These are phyloP conservation scores for Aspergillus eucalypticola DNA, from an alignment of 2,329 filamentous ascomycete genomes.

Conservation along the genomic window DNA sequence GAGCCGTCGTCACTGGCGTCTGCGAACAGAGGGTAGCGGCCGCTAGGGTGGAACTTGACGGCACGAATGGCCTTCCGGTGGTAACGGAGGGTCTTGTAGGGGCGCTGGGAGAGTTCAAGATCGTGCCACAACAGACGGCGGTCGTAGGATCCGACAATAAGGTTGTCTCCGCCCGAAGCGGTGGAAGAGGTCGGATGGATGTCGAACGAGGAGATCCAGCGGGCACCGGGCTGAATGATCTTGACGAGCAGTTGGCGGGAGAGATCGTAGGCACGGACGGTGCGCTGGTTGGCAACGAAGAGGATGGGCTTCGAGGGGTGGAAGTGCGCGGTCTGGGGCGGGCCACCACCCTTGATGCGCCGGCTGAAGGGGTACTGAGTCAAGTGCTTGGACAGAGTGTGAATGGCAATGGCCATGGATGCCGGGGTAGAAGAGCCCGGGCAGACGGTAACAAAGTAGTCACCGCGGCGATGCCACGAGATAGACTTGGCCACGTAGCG, in stretches of 20 bases:
- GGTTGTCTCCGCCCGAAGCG: slow-evolving; percentile 86
- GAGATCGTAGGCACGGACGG: slow-evolving; percentile 91
- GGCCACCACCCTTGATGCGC: slow-evolving; percentile 66
- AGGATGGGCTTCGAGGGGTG: slow-evolving; percentile 90
- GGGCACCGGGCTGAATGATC: slow-evolving; percentile 86
- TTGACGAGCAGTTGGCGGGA: slow-evolving; percentile 89
- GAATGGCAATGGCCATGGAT: slow-evolving; percentile 76
- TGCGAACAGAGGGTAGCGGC: slow-evolving; percentile 80
- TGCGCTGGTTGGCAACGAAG: slow-evolving; percentile 93
- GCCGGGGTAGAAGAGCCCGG: slow-evolving; percentile 58
- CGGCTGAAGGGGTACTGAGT: slow-evolving; percentile 92
- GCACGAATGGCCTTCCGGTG: slow-evolving; percentile 87
- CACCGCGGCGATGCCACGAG: slow-evolving; percentile 89
- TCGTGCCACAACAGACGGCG: slow-evolving; percentile 95
- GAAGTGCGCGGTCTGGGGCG: slow-evolving; percentile 87
- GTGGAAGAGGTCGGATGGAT: slow-evolving; percentile 87
- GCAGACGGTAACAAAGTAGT: slow-evolving; percentile 91
- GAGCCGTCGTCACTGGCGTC: slow-evolving; percentile 94
- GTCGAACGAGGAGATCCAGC: slow-evolving; percentile 93
- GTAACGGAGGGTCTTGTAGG: slow-evolving; percentile 96
- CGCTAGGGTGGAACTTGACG: slow-evolving; percentile 80
- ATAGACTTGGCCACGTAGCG: slow-evolving; percentile 81
- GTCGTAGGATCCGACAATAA: slow-evolving; percentile 94
- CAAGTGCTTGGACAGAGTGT: slow-evolving; percentile 91
- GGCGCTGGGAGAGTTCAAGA: slow-evolving; percentile 82